These are phyloP conservation scores for Solanum rostratum DNA, from an alignment of 257 asterid species.

Conservation along the genomic window DNA sequence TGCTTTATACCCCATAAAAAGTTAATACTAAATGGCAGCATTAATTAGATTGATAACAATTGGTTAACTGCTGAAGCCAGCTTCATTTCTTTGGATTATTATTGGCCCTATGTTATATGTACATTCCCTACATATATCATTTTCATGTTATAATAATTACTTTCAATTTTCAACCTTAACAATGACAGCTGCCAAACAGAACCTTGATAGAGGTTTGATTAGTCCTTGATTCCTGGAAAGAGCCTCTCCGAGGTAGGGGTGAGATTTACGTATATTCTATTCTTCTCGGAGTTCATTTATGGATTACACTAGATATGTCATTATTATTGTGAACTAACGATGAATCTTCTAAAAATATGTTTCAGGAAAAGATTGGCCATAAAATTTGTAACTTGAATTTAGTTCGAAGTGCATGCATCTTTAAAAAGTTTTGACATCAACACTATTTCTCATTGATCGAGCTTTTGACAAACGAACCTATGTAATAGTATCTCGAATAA, in stretches of 20 bases:
- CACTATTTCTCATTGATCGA: not conserved
- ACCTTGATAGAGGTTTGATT: not conserved
- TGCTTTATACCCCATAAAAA: not conserved
- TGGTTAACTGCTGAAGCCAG: not conserved
- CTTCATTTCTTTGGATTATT: not conserved
- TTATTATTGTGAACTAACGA: not conserved
- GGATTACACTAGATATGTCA: not conserved
- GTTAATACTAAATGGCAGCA: not conserved
- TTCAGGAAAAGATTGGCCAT: not conserved
- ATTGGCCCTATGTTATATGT: not conserved
- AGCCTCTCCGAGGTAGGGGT: not conserved
- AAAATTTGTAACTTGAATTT: not conserved
- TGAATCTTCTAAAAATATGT: not conserved
- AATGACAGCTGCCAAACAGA: not conserved
- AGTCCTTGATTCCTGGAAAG: not conserved
- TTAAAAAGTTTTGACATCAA: not conserved
- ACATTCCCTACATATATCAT: not conserved
- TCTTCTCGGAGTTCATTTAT: fast-evolving
- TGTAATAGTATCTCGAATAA: not conserved
- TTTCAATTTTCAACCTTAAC: not conserved
- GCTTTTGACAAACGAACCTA: not conserved
- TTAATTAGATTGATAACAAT: not conserved
- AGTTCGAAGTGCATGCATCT: not conserved
- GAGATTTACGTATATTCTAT: not conserved
- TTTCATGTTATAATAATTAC: not conserved